phyloP scores from a whole-genome alignment of 1,284 basidiomycete species.

The Ceratobasidium sp. region DNA sequence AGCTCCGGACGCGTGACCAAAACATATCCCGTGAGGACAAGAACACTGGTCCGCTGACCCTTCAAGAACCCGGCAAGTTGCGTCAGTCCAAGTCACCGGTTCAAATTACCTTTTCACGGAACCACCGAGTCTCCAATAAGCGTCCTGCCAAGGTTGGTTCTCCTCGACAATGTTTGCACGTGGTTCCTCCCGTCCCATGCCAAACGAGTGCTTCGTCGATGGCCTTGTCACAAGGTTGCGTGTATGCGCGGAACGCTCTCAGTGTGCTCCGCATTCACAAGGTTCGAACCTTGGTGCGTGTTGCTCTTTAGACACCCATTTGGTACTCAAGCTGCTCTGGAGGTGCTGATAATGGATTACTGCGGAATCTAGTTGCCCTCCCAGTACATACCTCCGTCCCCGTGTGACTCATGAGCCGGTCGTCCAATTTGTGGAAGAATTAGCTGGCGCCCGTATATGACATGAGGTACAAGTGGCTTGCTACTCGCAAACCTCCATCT shows the following conservation, averaged over 20 bases:
- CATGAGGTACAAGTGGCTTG: background rate
- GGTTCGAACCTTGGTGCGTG: background rate
- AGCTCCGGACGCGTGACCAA: background rate
- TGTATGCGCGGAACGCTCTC: slow-evolving; percentile 13
- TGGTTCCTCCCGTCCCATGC: background rate
- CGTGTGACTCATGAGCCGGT: slow-evolving; percentile 14
- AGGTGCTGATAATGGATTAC: background rate
- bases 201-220: background rate
- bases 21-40: background rate
- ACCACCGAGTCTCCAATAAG: slow-evolving; percentile 30
- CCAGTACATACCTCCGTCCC: slow-evolving; percentile 18
- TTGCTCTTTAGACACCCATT: slow-evolving; percentile 5
- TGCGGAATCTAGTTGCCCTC: slow-evolving; percentile 28
- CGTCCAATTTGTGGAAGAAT: background rate
- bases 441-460: background rate
- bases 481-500: background rate
- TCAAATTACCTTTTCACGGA: background rate
- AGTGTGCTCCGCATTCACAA: background rate
- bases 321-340: background rate
- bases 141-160: background rate
- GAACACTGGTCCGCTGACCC: slow-evolving; percentile 6
- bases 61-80: slow-evolving; percentile 22
- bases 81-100: slow-evolving; percentile 16
- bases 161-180: background rate
- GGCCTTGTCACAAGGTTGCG: slow-evolving; percentile 21